These are phyloP conservation scores for Neltuma alba DNA, from an alignment of 306 rosid genomes.

Conservation along the genomic window DNA sequence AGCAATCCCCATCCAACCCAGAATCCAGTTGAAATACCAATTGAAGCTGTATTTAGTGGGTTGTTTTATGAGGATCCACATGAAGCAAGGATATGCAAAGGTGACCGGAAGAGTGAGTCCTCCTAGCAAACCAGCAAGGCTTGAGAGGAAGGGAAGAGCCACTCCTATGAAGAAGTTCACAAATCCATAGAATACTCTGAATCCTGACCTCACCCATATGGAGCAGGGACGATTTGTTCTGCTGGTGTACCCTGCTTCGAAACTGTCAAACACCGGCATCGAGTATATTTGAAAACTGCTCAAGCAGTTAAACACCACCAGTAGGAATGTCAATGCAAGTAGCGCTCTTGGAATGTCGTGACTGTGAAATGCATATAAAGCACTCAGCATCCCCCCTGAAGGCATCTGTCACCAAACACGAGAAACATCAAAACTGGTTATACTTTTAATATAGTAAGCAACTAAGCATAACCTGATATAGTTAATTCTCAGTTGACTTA, in stretches of 20 bases:
- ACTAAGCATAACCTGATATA: neutral
- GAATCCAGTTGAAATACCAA: constrained; percentile 93
- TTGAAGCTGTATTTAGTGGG: constrained; percentile 88
- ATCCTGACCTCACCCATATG: constrained; percentile 95
- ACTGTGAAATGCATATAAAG: constrained; percentile 84
- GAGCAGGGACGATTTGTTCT: constrained; percentile 97
- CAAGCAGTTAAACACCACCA: constrained; percentile 92
- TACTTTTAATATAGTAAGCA: neutral
- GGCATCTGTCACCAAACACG: constrained; percentile 70
- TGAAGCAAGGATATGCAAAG: constrained; percentile 99
- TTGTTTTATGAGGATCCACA: constrained; percentile 97
- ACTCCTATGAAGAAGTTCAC: constrained; percentile 90
- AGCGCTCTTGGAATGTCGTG: constrained; percentile 86
- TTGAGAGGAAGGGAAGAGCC: constrained; percentile 97
- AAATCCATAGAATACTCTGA: constrained; percentile 84
- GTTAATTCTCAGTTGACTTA: constrained; percentile 47
- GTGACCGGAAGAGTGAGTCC: constrained; percentile 99
- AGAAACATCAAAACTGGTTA: neutral
- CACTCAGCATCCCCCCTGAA: constrained; percentile 88
- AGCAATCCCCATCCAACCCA: constrained; percentile 92
- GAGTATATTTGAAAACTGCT: constrained; percentile 99
- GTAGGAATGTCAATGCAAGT: constrained; percentile 85
- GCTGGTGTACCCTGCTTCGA: constrained; percentile 97
- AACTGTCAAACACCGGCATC: constrained; percentile 98
- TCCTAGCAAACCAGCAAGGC: constrained; percentile 93